Evolutionary conservation across 805 yeast genomes (phyloP).

Genomic region (Wickerhamiella australiensis): DNA sequence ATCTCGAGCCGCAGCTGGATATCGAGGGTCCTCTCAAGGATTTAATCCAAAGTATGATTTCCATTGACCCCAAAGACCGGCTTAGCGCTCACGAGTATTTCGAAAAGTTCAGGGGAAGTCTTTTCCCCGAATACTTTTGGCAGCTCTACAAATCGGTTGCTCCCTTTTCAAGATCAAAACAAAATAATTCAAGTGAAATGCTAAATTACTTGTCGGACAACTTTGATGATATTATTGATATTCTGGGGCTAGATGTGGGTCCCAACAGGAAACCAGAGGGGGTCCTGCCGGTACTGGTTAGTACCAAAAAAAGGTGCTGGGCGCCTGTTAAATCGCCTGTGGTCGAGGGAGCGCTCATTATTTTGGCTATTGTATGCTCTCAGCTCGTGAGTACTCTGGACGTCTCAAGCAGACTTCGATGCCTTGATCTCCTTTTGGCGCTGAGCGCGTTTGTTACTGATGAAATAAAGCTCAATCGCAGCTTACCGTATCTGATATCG

Average conservation of each 20-base stretch:
- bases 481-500: slow-evolving; percentile 67
- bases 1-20: slow-evolving; percentile 50
- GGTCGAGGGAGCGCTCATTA: slow-evolving; percentile 39
- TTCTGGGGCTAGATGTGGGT: slow-evolving; percentile 9
- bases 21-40: slow-evolving; percentile 43
- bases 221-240: slow-evolving; percentile 11
- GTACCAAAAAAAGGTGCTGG: slow-evolving; percentile 11
- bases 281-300: slow-evolving; percentile 16
- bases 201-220: slow-evolving; percentile 38
- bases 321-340: neutral
- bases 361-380: slow-evolving; percentile 47
- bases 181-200: slow-evolving; percentile 41
- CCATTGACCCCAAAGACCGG: slow-evolving; percentile 50
- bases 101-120: slow-evolving; percentile 34
- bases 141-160: slow-evolving; percentile 19
- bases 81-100: slow-evolving; percentile 44
- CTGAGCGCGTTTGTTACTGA: slow-evolving; percentile 68
- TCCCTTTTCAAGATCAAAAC: slow-evolving; percentile 18
- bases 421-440: slow-evolving; percentile 64
- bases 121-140: slow-evolving; percentile 62
- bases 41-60: slow-evolving; percentile 52
- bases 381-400: slow-evolving; percentile 48
- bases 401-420: slow-evolving; percentile 49
- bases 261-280: slow-evolving; percentile 5
- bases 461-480: slow-evolving; percentile 73